Percentiles rank a stretch among this genome's conserved stretches.
Evolutionary conservation across 352 stramenopile genomes (phyloP).

Genomic region (Globisporangium sylvaticum): DNA sequence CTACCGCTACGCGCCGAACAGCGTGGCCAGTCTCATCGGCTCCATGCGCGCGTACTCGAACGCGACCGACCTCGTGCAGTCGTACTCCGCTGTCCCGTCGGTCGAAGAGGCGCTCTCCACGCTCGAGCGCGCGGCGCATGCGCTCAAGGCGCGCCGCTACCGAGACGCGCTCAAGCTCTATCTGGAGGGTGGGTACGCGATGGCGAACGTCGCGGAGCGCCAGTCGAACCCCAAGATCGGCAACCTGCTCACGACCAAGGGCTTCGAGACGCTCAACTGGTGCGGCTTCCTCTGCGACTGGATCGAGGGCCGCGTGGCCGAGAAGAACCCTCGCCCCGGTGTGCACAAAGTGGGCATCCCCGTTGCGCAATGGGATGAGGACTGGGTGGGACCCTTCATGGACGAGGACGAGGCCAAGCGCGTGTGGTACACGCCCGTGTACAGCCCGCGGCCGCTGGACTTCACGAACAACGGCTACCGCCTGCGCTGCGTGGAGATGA

Average conservation of each 20-base stretch:
- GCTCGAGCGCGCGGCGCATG: constrained; percentile 62
- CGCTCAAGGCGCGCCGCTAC: constrained; percentile 59
- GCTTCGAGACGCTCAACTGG: constrained; percentile 86
- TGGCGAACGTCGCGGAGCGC: constrained; percentile 76
- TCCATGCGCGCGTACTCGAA: constrained; percentile 78
- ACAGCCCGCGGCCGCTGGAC: constrained; percentile 56
- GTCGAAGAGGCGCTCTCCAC: constrained; percentile 77
- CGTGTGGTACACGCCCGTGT: constrained; percentile 83
- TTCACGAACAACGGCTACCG: constrained; percentile 80
- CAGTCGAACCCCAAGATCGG: constrained; percentile 81
- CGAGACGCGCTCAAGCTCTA: constrained; percentile 80
- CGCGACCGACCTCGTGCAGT: constrained; percentile 66
- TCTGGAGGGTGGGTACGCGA: constrained; percentile 79
- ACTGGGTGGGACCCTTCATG: constrained; percentile 66
- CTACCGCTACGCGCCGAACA: constrained; percentile 47
- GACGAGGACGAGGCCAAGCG: constrained; percentile 73
- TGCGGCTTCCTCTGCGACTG: constrained; percentile 74
- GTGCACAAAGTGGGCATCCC: constrained; percentile 81
- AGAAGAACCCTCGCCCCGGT: constrained; percentile 67
- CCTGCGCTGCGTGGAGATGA: constrained; percentile 71
- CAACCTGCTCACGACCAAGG: constrained; percentile 83
- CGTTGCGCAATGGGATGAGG: constrained; percentile 61
- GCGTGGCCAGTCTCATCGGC: constrained; percentile 70
- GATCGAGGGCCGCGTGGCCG: constrained; percentile 78
- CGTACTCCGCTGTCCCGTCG: constrained; percentile 67